Evolutionary conservation across 768 basidiomycete species (phyloP).

Genomic region (Rhizopogon salebrosus): DNA sequence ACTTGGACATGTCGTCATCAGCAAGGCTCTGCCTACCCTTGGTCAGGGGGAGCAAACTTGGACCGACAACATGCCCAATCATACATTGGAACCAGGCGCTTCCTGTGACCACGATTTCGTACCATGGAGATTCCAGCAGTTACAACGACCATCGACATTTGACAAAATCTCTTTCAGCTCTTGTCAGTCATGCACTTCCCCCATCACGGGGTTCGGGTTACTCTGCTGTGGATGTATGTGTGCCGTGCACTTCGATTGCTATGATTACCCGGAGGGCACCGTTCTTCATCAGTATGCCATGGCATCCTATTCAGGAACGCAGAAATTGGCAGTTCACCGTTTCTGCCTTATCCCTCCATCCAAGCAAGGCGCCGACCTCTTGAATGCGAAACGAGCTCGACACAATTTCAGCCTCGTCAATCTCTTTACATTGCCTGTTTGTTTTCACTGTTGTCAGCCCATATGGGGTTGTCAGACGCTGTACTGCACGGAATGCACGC

Average conservation of each 20-base stretch:
- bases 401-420: conserved; percentile 59
- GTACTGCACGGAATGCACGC: conserved; percentile 56
- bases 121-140: conserved; percentile 54
- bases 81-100: conserved; percentile 18
- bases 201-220: conserved; percentile 64
- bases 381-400: conserved; percentile 21
- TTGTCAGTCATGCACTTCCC: conserved; percentile 52
- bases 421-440: conserved; percentile 70
- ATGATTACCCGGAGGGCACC: conserved; percentile 64
- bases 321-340: conserved; percentile 56
- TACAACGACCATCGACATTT: conserved; percentile 19
- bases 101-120: conserved; percentile 53
- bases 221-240: conserved; percentile 69
- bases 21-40: conserved; percentile 42
- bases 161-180: conserved; percentile 32
- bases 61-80: conserved; percentile 17
- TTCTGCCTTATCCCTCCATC: conserved; percentile 46
- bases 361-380: conserved; percentile 18
- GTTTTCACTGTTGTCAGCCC: conserved; percentile 60
- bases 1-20: conserved; percentile 61
- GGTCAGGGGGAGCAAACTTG: conserved; percentile 9
- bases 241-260: conserved; percentile 74
- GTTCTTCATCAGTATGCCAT: conserved; percentile 49
- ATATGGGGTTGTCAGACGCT: conserved; percentile 77
- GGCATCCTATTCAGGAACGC: conserved; percentile 38